Conservation (phyloP, 441 rosid species). For the Capsella rubella region DNA sequence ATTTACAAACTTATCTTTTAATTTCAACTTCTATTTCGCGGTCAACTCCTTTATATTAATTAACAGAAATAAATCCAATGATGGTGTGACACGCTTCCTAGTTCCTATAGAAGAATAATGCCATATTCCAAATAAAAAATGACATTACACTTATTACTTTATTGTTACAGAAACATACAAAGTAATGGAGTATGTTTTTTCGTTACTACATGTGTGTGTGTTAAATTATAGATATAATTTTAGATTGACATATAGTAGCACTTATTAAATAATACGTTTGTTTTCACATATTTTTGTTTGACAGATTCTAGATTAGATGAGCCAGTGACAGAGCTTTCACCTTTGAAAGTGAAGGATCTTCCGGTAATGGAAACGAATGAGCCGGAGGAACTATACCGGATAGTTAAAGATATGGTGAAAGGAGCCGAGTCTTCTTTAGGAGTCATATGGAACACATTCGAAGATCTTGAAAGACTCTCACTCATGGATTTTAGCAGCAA, state of each 20-base stretch:
- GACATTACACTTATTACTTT: too few species aligned
- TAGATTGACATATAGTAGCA: too few species aligned
- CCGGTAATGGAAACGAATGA: constrained; percentile 34
- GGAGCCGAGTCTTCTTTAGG: constrained; percentile 52
- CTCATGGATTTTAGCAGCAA: constrained; percentile 34
- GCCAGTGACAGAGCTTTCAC: constrained; percentile 47
- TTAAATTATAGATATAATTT: neutral
- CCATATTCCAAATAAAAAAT: too few species aligned
- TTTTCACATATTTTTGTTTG: neutral
- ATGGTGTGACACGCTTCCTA: too few species aligned
- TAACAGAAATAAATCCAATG: too few species aligned
- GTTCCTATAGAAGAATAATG: too few species aligned
- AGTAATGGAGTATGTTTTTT: too few species aligned
- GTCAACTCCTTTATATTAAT: too few species aligned
- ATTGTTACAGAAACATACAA: too few species aligned
- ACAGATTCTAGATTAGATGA: constrained; percentile 38
- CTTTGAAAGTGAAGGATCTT: constrained; percentile 52
- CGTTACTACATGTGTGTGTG: too few species aligned
- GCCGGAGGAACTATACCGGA: constrained; percentile 8
- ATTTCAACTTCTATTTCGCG: neutral
- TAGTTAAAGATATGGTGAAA: constrained; percentile 29
- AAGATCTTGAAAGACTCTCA: constrained; percentile 52
- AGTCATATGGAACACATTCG: constrained; percentile 54
- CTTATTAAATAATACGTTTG: too few species aligned
- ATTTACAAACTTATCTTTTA: constrained; percentile 39